Base-by-base conservation (phyloP, 2,329 filamentous ascomycete species). In the Bipolaris gigantea region DNA sequence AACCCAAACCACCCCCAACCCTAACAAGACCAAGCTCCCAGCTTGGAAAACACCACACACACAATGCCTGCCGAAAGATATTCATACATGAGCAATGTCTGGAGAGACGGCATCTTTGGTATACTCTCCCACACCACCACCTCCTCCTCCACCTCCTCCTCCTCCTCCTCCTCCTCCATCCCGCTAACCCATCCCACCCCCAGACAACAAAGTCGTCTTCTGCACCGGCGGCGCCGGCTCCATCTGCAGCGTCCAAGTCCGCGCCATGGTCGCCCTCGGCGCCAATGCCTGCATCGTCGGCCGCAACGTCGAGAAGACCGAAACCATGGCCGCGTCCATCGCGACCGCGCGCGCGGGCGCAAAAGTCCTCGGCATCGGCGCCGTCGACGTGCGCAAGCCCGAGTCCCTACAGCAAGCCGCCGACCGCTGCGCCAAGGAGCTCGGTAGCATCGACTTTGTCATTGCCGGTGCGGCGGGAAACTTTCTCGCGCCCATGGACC, bases 391-490 rank as follows among this genome's bases (percentile, higher is more conserved):
- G 25, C 85, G 79, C 48, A 74, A 86, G 75, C 80, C 81, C 11
- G 82, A 92, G 39, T 83, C 81, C 56, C 74, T 96, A 55, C 81
- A 89, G 60, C 81, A 81, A 50, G 92, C 93, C 0, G 92, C 89
- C 0, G 89, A 92, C 54, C 82, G 83, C 59, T 96, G 92, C 68
- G 89, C 85, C 1, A 83, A 85, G 63, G 91, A 97, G 75, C 81
- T 99, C 5, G 94, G 94, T 5, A 82, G 83, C 11, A 92, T 99
- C 62, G 94, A 99, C 75, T 97, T 88, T 73, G 89, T 95, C 53
- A 96, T 97, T 72, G 93, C 93, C 18, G 94, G 94, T 46, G 94
- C 94, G 13, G 94, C 94, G 16, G 94, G 94, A 55, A 99, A 99
- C 76, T 99, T 97, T 75, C 82, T 99, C 19, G 89, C 91, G 0